These are phyloP conservation scores for Echinochloa phyllopogon DNA, from an alignment of 176 grass and related monocot species.

Conservation along the genomic window DNA sequence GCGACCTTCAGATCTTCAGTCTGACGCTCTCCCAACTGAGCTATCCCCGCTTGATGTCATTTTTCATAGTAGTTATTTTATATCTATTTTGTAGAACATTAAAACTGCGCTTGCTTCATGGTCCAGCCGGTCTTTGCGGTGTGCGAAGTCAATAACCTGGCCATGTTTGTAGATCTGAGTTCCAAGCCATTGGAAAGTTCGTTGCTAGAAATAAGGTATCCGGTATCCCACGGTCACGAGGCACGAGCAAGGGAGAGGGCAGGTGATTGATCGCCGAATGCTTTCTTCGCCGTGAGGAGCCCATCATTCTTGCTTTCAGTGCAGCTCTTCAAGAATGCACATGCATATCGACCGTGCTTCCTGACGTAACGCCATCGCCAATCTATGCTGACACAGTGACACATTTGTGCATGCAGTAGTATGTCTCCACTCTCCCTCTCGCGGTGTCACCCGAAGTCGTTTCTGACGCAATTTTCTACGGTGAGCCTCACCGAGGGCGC, in stretches of 20 bases:
- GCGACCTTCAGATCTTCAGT: constrained; percentile 99
- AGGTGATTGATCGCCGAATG: not conserved
- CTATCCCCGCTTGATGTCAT: not conserved
- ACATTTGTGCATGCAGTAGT: not conserved
- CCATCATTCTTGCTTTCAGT: not conserved
- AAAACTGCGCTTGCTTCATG: too few species aligned
- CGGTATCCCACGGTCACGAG: not conserved
- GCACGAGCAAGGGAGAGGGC: not conserved
- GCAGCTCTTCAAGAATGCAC: not conserved
- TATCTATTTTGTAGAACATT: too few species aligned
- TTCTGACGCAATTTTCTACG: not conserved
- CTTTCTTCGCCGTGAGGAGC: not conserved
- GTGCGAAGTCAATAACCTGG: not conserved
- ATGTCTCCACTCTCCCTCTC: not conserved
- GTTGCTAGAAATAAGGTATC: not conserved
- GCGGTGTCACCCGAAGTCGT: not conserved
- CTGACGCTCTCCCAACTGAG: constrained; percentile 99
- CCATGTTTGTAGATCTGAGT: not conserved
- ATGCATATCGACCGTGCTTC: not conserved
- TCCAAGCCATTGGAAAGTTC: not conserved
- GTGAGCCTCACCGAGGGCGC: too few species aligned
- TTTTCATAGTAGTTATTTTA: too few species aligned
- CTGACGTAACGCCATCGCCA: not conserved
- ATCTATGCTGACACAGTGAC: not conserved
- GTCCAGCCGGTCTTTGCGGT: too few species aligned